Conservation (phyloP, 2,329 filamentous ascomycete genomes). For the Malbranchea zuffiana region DNA sequence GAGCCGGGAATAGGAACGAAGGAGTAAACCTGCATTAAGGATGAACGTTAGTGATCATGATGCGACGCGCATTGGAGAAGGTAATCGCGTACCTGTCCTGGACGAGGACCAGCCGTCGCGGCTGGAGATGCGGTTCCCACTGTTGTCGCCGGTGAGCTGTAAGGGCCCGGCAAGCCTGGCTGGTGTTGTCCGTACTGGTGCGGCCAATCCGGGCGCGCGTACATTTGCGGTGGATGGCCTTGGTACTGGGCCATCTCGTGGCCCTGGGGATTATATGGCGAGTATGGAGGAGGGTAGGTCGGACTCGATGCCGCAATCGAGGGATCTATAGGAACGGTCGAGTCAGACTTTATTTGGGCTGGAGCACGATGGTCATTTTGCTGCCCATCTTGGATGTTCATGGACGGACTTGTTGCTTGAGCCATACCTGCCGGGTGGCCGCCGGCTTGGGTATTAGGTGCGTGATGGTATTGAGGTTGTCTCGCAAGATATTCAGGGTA, state of each 20-base stretch:
- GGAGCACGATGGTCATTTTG: constrained; percentile 62
- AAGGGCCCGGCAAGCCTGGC: constrained; percentile 39
- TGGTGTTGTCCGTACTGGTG: constrained; percentile 37
- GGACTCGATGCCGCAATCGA: constrained; percentile 90
- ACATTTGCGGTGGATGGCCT: constrained; percentile 39
- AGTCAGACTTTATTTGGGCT: constrained; percentile 77
- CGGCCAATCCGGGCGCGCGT: constrained; percentile 38
- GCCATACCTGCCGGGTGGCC: constrained; percentile 87
- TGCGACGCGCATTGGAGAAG: constrained; percentile 9
- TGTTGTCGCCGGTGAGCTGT: constrained; percentile 44
- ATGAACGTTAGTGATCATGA: constrained; percentile 11
- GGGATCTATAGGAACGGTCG: constrained; percentile 97
- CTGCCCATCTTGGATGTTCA: constrained; percentile 63
- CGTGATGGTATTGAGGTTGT: constrained; percentile 59
- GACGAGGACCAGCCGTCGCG: constrained; percentile 49
- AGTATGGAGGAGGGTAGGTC: constrained; percentile 77
- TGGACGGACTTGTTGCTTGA: constrained; percentile 98
- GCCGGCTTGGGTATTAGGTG: constrained; percentile 58
- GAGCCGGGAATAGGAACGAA: constrained; percentile 96
- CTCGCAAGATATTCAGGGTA: constrained; percentile 84
- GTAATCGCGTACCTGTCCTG: constrained; percentile 47
- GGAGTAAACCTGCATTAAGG: constrained; percentile 65
- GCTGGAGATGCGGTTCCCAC: constrained; percentile 50
- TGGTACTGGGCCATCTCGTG: constrained; percentile 74
- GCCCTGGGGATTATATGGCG: constrained; percentile 69